phyloP scores from a whole-genome alignment of 106 monocot genomes.

The Cymbidium sinense region DNA sequence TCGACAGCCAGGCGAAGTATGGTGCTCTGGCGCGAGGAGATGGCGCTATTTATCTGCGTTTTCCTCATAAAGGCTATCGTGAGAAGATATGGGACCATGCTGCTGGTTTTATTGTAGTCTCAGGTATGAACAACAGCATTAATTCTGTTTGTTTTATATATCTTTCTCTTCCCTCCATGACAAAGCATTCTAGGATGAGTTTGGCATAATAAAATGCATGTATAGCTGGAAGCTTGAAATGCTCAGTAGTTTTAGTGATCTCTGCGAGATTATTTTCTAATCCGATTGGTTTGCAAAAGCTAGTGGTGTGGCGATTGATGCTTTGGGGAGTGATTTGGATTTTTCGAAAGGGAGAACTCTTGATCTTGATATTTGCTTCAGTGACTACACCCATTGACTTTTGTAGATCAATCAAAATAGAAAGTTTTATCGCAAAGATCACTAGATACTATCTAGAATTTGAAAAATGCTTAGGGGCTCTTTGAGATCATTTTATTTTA shows the following conservation, averaged over 20 bases:
- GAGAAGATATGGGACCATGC: slow-evolving; percentile 99
- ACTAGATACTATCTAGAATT: too few relatives aligned
- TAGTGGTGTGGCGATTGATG: slow-evolving; percentile 83
- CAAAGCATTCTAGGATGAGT: not conserved
- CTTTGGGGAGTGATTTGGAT: slow-evolving; percentile 76
- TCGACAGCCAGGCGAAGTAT: slow-evolving; percentile 98
- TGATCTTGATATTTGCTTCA: slow-evolving; percentile 88
- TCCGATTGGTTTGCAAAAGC: slow-evolving; percentile 23
- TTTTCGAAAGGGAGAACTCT: slow-evolving; percentile 91
- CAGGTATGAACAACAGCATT: slow-evolving; percentile 62
- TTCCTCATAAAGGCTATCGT: slow-evolving; percentile 85
- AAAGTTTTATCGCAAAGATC: too few relatives aligned
- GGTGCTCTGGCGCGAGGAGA: slow-evolving; percentile 93
- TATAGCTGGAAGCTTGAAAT: not conserved
- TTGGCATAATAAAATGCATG: not conserved
- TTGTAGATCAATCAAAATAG: too few relatives aligned
- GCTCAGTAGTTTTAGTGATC: not conserved
- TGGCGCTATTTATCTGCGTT: slow-evolving; percentile 91
- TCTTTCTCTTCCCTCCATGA: not conserved
- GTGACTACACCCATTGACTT: slow-evolving; percentile 26
- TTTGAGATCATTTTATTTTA: too few relatives aligned
- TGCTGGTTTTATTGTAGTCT: slow-evolving; percentile 87
- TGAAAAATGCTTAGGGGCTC: too few relatives aligned
- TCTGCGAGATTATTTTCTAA: not conserved
- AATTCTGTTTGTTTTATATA: not conserved